Percentiles rank a stretch among this genome's conserved stretches.
phyloP scores from a whole-genome alignment of 2,329 filamentous ascomycete species.

The Colletotrichum karsti region DNA sequence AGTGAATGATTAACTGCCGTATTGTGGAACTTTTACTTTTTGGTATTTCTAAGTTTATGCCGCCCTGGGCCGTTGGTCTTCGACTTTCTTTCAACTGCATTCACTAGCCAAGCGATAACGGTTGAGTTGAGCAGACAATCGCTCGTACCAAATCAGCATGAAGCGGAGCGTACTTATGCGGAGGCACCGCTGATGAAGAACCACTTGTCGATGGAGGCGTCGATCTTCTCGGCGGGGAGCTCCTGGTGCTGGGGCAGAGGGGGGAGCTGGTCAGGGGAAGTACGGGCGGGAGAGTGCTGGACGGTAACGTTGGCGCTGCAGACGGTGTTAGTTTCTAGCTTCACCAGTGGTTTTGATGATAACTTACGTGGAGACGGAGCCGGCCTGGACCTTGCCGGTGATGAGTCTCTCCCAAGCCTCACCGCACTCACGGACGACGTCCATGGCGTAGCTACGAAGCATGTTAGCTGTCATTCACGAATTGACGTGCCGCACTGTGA shows the following conservation, averaged over 20 bases:
- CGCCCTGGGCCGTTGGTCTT: not conserved
- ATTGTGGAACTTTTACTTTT: constrained; percentile 4
- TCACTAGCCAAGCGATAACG: constrained; percentile 5
- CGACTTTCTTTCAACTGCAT: not conserved
- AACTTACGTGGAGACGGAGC: constrained; percentile 83
- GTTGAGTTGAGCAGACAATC: not conserved
- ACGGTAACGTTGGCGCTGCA: constrained; percentile 84
- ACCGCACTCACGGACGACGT: constrained; percentile 93
- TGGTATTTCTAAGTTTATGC: constrained; percentile 19
- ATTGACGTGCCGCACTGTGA: not conserved
- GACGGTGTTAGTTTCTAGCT: constrained; percentile 37
- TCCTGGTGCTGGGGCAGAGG: constrained; percentile 84
- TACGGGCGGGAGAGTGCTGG: constrained; percentile 75
- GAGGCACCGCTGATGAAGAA: constrained; percentile 99
- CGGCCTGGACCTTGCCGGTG: constrained; percentile 83
- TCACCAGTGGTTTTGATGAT: constrained; percentile 2
- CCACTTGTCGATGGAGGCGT: constrained; percentile 99
- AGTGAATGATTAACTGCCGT: not conserved
- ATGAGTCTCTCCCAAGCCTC: constrained; percentile 98
- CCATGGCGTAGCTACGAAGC: constrained; percentile 79
- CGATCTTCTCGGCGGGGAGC: constrained; percentile 85
- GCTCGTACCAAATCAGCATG: not conserved
- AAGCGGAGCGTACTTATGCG: constrained; percentile 58
- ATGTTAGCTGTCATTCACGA: not conserved
- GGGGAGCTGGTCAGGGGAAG: constrained; percentile 74